Evolutionary conservation across 345 rosid species (phyloP).

Genomic region (Lagerstroemia speciosa): DNA sequence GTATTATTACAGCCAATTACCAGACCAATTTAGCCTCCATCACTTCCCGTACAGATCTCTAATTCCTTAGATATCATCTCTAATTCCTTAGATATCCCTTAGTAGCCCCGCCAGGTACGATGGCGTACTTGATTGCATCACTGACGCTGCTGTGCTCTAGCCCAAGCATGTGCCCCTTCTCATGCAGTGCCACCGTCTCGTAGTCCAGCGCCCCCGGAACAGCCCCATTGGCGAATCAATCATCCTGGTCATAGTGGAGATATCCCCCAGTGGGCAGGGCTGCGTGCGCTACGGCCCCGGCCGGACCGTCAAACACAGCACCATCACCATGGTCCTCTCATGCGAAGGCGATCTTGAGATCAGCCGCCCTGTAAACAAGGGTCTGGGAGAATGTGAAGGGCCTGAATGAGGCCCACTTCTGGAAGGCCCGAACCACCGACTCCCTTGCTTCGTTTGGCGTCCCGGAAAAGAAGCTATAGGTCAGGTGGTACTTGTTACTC

Average conservation of each 20-base stretch:
- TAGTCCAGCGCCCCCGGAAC: neutral
- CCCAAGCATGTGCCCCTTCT: slow-evolving; percentile 41
- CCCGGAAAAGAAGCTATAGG: slow-evolving; percentile 14
- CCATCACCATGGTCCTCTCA: slow-evolving; percentile 17
- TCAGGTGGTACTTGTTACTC: slow-evolving; percentile 11
- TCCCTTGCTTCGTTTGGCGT: neutral
- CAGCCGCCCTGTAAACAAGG: neutral
- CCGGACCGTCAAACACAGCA: slow-evolving; percentile 12
- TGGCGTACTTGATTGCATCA: slow-evolving; percentile 25
- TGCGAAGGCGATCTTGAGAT: slow-evolving; percentile 20
- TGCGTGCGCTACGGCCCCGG: slow-evolving; percentile 23
- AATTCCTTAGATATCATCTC: slow-evolving; percentile 27
- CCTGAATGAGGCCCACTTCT: slow-evolving; percentile 18
- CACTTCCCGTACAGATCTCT: slow-evolving; percentile 1
- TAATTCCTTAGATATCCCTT: slow-evolving; percentile 19
- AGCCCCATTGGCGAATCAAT: slow-evolving; percentile 14
- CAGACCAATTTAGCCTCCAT: too few species aligned
- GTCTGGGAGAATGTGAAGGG: slow-evolving; percentile 14
- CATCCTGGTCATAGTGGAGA: slow-evolving; percentile 27
- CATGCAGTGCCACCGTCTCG: slow-evolving; percentile 31
- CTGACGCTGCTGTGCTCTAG: slow-evolving; percentile 22
- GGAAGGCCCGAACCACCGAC: slow-evolving; percentile 17
- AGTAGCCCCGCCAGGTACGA: too few species aligned
- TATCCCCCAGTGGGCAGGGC: slow-evolving; percentile 19
- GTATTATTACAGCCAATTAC: too few species aligned